These are phyloP conservation scores for Cercophora samala DNA, from an alignment of 495 filamentous ascomycete genomes.

Conservation along the genomic window DNA sequence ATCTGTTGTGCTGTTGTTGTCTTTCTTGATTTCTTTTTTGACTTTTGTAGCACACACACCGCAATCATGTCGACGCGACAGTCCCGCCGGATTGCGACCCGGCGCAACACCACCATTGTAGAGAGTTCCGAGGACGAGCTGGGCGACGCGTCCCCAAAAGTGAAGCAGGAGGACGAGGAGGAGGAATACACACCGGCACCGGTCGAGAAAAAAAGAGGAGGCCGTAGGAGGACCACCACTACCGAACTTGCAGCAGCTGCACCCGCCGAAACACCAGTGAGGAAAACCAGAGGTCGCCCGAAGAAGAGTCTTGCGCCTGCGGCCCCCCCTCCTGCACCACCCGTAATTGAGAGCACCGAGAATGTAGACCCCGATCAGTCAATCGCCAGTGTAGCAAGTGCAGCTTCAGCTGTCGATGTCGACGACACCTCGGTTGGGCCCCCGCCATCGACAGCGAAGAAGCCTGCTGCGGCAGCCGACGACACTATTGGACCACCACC, in stretches of 20 bases:
- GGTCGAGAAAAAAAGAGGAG: constrained; percentile 38
- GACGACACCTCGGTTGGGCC: constrained; percentile 26
- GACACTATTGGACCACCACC: constrained; percentile 24
- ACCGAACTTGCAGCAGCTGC: constrained; percentile 30
- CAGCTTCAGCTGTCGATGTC: constrained; percentile 19
- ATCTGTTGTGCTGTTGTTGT: constrained; percentile 5
- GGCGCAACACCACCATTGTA: constrained; percentile 65
- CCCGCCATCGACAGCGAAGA: constrained; percentile 55
- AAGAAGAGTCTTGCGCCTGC: constrained; percentile 32
- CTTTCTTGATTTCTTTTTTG: constrained; percentile 2
- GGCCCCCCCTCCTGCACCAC: constrained; percentile 15
- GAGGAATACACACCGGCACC: constrained; percentile 81
- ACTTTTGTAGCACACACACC: constrained; percentile 7
- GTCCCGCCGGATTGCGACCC: constrained; percentile 63
- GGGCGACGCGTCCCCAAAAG: constrained; percentile 47
- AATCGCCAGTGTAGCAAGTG: constrained; percentile 49
- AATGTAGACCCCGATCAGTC: constrained; percentile 55
- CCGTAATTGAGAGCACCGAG: constrained; percentile 56
- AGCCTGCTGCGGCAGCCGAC: constrained; percentile 39
- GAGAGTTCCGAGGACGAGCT: constrained; percentile 68
- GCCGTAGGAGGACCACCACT: constrained; percentile 55
- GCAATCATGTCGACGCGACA: constrained; percentile 63
- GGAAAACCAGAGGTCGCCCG: constrained; percentile 31
- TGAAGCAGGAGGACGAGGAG: constrained; percentile 54
- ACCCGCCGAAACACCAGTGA: constrained; percentile 15